phyloP scores from a whole-genome alignment of 306 rosid genomes.

The Trifolium repens region DNA sequence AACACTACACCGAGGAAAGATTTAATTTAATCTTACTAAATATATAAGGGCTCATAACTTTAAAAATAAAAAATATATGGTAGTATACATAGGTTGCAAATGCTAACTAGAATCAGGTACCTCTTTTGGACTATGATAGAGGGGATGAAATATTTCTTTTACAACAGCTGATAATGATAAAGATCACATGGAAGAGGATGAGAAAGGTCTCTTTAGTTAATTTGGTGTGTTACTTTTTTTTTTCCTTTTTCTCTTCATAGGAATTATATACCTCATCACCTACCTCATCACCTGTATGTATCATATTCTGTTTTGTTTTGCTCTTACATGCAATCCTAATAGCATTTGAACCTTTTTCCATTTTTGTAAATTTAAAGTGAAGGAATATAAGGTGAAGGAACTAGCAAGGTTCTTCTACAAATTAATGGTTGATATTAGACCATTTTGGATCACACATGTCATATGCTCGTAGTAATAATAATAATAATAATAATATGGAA shows the following conservation, averaged over 20 bases:
- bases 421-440: no score
- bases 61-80: no score
- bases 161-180: no score
- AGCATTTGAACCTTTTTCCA: constrained; percentile 43
- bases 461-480: no score
- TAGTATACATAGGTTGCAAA: not conserved
- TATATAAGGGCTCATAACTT: no score
- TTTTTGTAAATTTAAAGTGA: constrained; percentile 57
- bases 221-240: constrained; percentile 31
- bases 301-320: constrained; percentile 31
- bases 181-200: no score
- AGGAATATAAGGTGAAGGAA: not conserved
- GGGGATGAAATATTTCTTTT: constrained; percentile 52
- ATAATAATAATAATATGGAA: no score
- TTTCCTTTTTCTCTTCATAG: constrained; percentile 32
- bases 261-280: constrained; percentile 25
- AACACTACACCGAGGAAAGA: no score
- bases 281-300: constrained; percentile 29
- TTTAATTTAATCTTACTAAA: no score
- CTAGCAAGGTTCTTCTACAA: no score
- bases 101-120: constrained; percentile 35
- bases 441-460: no score
- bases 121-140: constrained; percentile 42
- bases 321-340: constrained; percentile 38
- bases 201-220: no score